These are phyloP conservation scores for Microsporum canis DNA, from an alignment of 2,329 filamentous ascomycete genomes.

Conservation along the genomic window DNA sequence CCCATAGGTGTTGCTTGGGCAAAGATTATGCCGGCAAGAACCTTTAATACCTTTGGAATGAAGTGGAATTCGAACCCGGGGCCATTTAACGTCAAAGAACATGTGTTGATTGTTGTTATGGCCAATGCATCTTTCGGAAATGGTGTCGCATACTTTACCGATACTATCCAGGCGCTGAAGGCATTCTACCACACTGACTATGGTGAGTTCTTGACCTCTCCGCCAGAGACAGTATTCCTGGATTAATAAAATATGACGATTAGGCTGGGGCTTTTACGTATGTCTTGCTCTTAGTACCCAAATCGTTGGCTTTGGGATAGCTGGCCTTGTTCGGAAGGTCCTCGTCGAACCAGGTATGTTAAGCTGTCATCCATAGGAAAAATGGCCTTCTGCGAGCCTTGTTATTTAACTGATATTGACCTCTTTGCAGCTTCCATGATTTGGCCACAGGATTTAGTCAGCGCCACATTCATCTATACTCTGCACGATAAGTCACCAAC, in stretches of 20 bases:
- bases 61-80: constrained; percentile 34
- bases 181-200: constrained; percentile 62
- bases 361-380: too few species aligned
- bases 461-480: constrained; percentile 57
- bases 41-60: constrained; percentile 28
- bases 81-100: constrained; percentile 39
- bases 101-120: constrained; percentile 38
- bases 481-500: constrained; percentile 55
- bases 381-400: not conserved
- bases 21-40: constrained; percentile 27
- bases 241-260: not conserved
- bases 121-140: constrained; percentile 57
- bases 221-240: not conserved
- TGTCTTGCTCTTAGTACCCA: constrained; percentile 58
- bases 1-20: constrained; percentile 38
- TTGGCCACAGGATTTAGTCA: constrained; percentile 56
- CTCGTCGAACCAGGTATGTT: constrained; percentile 31
- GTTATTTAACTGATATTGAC: not conserved
- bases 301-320: constrained; percentile 57
- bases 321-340: constrained; percentile 55
- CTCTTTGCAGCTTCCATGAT: constrained; percentile 53
- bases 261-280: constrained; percentile 48
- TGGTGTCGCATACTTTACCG: constrained; percentile 55
- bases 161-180: constrained; percentile 59
- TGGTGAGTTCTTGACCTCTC: constrained; percentile 26